Conservation (phyloP, 768 basidiomycete genomes). For the Dioszegia hungarica region DNA sequence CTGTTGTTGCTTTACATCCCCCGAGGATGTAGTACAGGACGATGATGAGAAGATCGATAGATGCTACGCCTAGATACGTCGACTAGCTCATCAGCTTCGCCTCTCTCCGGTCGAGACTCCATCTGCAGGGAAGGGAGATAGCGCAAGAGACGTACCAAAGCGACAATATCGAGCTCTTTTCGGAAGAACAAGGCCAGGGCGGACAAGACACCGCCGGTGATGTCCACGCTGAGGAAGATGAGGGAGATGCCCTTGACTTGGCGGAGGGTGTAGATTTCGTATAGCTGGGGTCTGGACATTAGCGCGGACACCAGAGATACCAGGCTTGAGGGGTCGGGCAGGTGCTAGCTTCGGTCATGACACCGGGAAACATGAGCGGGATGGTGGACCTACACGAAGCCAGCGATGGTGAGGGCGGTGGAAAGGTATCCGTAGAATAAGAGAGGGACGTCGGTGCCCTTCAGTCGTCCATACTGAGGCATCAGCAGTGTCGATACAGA, state of each 20-base stretch:
- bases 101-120: too few species aligned
- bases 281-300: slow-evolving; percentile 59
- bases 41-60: slow-evolving; percentile 4
- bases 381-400: slow-evolving; percentile 53
- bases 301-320: background rate
- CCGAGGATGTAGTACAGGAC: slow-evolving; percentile 3
- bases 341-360: too few species aligned
- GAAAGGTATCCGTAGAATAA: slow-evolving; percentile 61
- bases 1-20: too few species aligned
- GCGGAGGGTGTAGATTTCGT: slow-evolving; percentile 62
- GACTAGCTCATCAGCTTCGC: background rate
- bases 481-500: background rate
- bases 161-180: slow-evolving; percentile 59
- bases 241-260: slow-evolving; percentile 59
- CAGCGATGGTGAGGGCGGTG: slow-evolving; percentile 58
- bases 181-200: slow-evolving; percentile 65
- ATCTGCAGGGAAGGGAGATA: background rate
- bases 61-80: background rate
- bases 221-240: slow-evolving; percentile 63
- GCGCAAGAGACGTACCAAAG: slow-evolving; percentile 49
- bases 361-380: too few species aligned
- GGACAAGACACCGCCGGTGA: slow-evolving; percentile 64
- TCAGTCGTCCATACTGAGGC: slow-evolving; percentile 48
- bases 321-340: too few species aligned
- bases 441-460: slow-evolving; percentile 50